Base-by-base conservation (phyloP, 805 yeast genomes). In the Millerozyma miso region DNA sequence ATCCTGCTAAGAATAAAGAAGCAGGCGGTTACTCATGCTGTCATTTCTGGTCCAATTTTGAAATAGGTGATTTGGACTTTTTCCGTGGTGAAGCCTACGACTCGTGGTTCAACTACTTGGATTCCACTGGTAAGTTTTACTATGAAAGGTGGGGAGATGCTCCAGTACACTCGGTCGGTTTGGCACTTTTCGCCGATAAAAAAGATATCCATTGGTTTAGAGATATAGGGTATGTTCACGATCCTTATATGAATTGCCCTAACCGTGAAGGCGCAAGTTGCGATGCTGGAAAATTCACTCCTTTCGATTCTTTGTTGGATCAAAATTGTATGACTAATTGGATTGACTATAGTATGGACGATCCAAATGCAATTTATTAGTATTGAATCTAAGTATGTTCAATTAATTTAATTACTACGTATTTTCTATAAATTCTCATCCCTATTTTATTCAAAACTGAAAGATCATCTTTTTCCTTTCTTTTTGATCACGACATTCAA, bases 121-220 rank as follows among this genome's bases (percentile, higher is more conserved):
- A 88, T 44, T 47, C 70, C 3, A 62, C 81, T 1, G 93, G 95
- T 15, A 91, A 91, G 3, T 88, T 88, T 55, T 88, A 86, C 60
- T 88, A 88, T 54, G 96, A 89, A 60, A 65, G 96, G 43, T 88
- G 96, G 96, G 96, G 96, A 2, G 96, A 88, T 66, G 96, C 95
- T 0, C 96, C 96, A 0, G 93, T 88, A 1, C 93, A 87, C 58
- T 79, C 89, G 2, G 55, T 88, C 35, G 96, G 91, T 0, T 62
- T 87, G 31, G 77, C 80, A 5, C 57, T 87, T 40, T 85, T 88
- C 57, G 86, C 83, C 5, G 88, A 84, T 52, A 82, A 77, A 51
- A 59, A 68, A 6, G 72, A 76, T 41, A 73, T 88, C 31, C 96
- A 88, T 57, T 88, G 95, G 93, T 89, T 89, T 58, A 75, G 88